A percentile compares a stretch with the other conserved stretches of the same genome.
Conservation (phyloP, 1,284 basidiomycete species). For the Puccinia triticina region DNA sequence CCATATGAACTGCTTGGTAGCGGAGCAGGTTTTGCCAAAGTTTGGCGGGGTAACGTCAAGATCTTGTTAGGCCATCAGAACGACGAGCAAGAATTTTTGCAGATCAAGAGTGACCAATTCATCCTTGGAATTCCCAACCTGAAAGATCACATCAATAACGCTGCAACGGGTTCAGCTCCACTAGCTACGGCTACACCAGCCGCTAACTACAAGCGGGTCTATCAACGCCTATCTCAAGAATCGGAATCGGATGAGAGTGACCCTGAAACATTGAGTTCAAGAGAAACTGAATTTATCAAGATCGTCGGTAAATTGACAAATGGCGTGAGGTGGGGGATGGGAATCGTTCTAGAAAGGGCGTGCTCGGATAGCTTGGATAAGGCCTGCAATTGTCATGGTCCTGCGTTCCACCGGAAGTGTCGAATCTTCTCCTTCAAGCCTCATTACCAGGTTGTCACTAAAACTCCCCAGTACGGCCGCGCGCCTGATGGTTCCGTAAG, state of each 20-base stretch:
- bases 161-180: conserved; percentile 61
- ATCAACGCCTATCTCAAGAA: conserved; percentile 37
- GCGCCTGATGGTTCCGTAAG: conserved; percentile 58
- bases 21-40: conserved; percentile 86
- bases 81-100: conserved; percentile 75
- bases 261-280: conserved; percentile 29
- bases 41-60: conserved; percentile 77
- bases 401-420: conserved; percentile 76
- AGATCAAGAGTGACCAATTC: conserved; percentile 80
- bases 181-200: conserved; percentile 42
- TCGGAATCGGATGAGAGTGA: conserved; percentile 48
- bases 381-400: conserved; percentile 65
- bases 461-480: conserved; percentile 64
- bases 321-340: conserved; percentile 88
- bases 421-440: conserved; percentile 79
- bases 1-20: conserved; percentile 75
- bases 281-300: conserved; percentile 60
- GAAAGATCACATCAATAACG: conserved; percentile 63
- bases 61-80: conserved; percentile 76
- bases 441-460: conserved; percentile 76
- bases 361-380: conserved; percentile 69
- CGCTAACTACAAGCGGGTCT: conserved; percentile 42
- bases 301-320: conserved; percentile 81
- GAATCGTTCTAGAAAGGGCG: conserved; percentile 79
- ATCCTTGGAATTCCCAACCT: conserved; percentile 73